Evolutionary conservation across 1,284 basidiomycete genomes (phyloP).

Genomic region (Leccinum laetum): DNA sequence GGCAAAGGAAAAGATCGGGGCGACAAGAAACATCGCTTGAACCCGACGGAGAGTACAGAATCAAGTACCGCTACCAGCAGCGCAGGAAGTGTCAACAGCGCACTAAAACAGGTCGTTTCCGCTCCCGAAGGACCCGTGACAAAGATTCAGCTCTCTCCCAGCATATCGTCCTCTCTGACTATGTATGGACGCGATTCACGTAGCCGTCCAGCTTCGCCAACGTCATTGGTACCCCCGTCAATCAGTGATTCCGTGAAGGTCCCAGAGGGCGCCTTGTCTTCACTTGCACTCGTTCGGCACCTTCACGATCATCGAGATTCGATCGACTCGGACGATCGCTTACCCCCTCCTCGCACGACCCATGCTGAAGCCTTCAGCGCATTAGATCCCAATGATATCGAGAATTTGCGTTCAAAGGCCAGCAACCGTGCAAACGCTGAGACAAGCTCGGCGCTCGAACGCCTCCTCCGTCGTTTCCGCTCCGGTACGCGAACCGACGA

Average conservation of each 20-base stretch:
- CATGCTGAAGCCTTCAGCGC: conserved; percentile 74
- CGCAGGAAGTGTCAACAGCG: conserved; percentile 24
- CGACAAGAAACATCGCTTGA: conserved; percentile 17
- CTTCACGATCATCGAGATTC: conserved; percentile 31
- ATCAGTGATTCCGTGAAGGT: conserved; percentile 1
- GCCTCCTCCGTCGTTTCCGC: conserved; percentile 24
- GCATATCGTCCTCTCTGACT: background rate
- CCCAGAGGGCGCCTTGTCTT: conserved; percentile 13
- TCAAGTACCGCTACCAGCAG: conserved; percentile 34
- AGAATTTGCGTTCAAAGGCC: conserved; percentile 42
- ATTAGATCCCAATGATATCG: conserved; percentile 60
- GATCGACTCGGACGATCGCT: conserved; percentile 32
- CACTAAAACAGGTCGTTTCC: conserved; percentile 9
- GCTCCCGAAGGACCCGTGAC: conserved; percentile 7
- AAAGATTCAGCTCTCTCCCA: conserved; percentile 21
- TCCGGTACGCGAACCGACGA: conserved; percentile 6
- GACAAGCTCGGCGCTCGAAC: conserved; percentile 23
- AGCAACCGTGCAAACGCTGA: conserved; percentile 21
- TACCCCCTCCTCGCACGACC: conserved; percentile 52
- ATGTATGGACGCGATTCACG: conserved; percentile 10
- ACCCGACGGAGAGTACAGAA: conserved; percentile 27
- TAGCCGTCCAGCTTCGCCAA: conserved; percentile 26
- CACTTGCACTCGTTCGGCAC: conserved; percentile 6
- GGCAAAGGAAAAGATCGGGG: conserved; percentile 25
- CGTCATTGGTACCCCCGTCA: conserved; percentile 3